Base-by-base conservation (phyloP, 2,329 filamentous ascomycete genomes). In the Aspergillus caelatus region DNA sequence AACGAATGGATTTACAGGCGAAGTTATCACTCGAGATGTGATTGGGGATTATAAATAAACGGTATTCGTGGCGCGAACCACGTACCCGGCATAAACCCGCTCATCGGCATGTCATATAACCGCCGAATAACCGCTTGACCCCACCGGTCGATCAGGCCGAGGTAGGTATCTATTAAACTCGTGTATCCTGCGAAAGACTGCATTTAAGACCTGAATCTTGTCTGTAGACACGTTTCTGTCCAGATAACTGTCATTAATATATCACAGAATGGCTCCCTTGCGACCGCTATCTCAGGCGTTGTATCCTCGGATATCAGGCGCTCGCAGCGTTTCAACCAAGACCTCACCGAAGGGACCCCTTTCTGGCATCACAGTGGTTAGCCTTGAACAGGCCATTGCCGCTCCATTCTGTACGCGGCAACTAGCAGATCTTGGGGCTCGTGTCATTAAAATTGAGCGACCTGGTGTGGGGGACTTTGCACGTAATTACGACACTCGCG, bases 361-460 rank as follows among this genome's bases (percentile, higher is more conserved):
- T 3, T 74, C 79, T 26, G 83, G 82, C 12, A 76, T 85, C 56
- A 84, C 81, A 0, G 82, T 86, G 9, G 79, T 86, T 26, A 83
- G 82, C 46, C 74, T 86, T 0, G 84, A 86, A 62, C 84, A 86
- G 69, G 84, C 84, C 54, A 83, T 86, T 65, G 82, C 84, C 0
- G 84, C 83, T 0, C 84, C 84, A 1, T 85, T 85, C 62, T 85
- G 83, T 65, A 86, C 84, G 0, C 77, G 84, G 0, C 84, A 86
- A 57, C 77, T 85, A 5, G 83, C 84, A 21, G 84, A 86, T 64
- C 75, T 83, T 10, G 84, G 84, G 14, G 84, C 84, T 2, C 77
- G 84, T 6, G 83, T 86, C 23, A 86, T 86, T 71, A 86, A 86
- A 70, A 72, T 86, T 23, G 84, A 86, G 67, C 80, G 84, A 0